A percentile compares a stretch with the other conserved stretches of the same genome.
These are phyloP conservation scores for Apiotrichum sp. DNA, from an alignment of 1,284 basidiomycete species.

Conservation along the genomic window DNA sequence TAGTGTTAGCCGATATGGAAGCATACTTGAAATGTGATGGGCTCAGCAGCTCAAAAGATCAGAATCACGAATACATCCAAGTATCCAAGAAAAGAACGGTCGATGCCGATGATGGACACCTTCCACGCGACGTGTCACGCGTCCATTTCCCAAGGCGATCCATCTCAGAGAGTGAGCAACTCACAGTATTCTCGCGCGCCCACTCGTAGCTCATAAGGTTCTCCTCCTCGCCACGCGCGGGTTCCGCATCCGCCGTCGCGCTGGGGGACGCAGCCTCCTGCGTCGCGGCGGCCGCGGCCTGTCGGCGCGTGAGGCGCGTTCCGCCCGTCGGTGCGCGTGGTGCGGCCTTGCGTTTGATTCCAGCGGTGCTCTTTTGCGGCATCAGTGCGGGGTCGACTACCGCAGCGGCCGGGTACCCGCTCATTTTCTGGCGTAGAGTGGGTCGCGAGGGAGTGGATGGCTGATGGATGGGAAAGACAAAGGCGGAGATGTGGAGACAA, in stretches of 20 bases:
- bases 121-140: no score
- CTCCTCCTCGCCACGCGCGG: conserved; percentile 33
- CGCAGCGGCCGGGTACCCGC: neutral
- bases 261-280: neutral
- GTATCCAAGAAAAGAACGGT: no score
- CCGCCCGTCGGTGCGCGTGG: neutral
- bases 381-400: conserved; percentile 13
- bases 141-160: no score
- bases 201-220: conserved; percentile 30
- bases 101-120: no score
- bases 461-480: neutral
- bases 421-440: neutral
- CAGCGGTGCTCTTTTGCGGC: neutral
- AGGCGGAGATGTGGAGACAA: neutral
- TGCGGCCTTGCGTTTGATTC: conserved; percentile 12
- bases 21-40: no score
- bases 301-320: neutral
- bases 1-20: neutral
- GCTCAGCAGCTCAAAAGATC: no score
- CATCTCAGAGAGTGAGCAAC: neutral
- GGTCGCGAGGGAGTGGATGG: neutral
- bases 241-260: conserved; percentile 12
- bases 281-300: neutral
- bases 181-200: conserved; percentile 8
- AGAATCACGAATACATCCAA: no score